Percentiles rank a stretch among this genome's conserved stretches.
Conservation (phyloP, 768 basidiomycete species). For the Termitomyces sp. region DNA sequence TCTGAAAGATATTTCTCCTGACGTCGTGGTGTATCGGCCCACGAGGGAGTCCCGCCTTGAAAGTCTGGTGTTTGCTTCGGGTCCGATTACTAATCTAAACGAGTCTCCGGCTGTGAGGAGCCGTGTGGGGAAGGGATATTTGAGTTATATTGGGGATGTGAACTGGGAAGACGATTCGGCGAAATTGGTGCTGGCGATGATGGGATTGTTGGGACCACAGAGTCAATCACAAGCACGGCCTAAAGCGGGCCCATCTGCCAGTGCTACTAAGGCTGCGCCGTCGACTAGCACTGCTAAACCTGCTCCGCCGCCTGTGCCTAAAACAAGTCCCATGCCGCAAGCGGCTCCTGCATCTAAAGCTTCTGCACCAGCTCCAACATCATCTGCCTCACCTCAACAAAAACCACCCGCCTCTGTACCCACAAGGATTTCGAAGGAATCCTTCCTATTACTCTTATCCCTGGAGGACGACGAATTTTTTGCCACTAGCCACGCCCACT, state of each 20-base stretch:
- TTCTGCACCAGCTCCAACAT: not conserved
- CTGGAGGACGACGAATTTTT: slow-evolving; percentile 17
- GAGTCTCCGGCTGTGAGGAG: slow-evolving; percentile 28
- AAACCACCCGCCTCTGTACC: not conserved
- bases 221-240: not conserved
- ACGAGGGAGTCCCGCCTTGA: slow-evolving; percentile 23
- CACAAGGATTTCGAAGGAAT: slow-evolving; percentile 10
- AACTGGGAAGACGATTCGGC: slow-evolving; percentile 29
- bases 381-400: not conserved
- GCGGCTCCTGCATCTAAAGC: not conserved
- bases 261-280: not conserved
- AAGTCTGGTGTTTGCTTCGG: slow-evolving; percentile 26
- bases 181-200: slow-evolving; percentile 34
- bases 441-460: slow-evolving; percentile 28
- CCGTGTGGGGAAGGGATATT: slow-evolving; percentile 32
- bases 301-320: not conserved
- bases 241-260: not conserved
- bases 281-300: not conserved
- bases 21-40: slow-evolving; percentile 32
- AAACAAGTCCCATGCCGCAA: not conserved
- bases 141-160: slow-evolving; percentile 38
- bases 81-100: slow-evolving; percentile 9
- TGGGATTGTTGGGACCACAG: slow-evolving; percentile 20
- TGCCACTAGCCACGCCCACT: slow-evolving; percentile 14
- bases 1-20: slow-evolving; percentile 28